Evolutionary conservation across 2,329 filamentous ascomycete genomes (phyloP), one percentile per base, ranked within the genome.

Genomic region (Aspergillus pseudoviridinutans): DNA sequence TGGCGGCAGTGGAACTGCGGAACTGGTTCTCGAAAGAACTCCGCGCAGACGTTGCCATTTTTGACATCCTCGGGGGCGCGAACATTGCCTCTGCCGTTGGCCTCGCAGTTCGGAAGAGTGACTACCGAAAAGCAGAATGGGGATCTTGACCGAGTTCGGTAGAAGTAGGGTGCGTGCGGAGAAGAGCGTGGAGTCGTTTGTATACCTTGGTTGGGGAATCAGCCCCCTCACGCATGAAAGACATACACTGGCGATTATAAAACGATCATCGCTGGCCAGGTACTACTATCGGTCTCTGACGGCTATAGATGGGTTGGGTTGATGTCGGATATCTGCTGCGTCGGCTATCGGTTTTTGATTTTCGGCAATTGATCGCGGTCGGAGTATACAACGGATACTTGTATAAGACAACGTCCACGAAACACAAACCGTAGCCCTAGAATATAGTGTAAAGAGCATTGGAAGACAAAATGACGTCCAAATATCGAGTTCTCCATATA

Each of bases 401-500:
- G 22, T 44, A 46, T 46, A 46, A 46, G 42, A 46, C 22, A 24
- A 46, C 14, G 7, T 12, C n/a, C 10, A 9, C 7, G 20, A 7
- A 44, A 24, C 20, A 38, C 20, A 20, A 44, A 3, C 17, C 1
- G n/a, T 20, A 46, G 22, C n/a, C 42, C n/a, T 20, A 17, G 20
- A 22, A 35, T 38, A n/a, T 17, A 38, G 14, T 4, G 14, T 38
- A 14, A 38, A 10, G 3, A 14, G n/a, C 28, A 56, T 32, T 27
- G 29, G 38, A 27, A 51, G 12, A 28, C 50, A 66, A 58, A 53
- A 70, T 68, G 64, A 46, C 53, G 24, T n/a, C 55, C 41, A 71
- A 76, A 54, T 74, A 71, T 20, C 71, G 66, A 9, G 69, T 80
- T 44, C 74, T 80, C 20, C 76, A 77, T 56, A 63, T 81, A 10